Evolutionary conservation across 345 rosid genomes (phyloP).

Genomic region (Eucalyptus coolabah): DNA sequence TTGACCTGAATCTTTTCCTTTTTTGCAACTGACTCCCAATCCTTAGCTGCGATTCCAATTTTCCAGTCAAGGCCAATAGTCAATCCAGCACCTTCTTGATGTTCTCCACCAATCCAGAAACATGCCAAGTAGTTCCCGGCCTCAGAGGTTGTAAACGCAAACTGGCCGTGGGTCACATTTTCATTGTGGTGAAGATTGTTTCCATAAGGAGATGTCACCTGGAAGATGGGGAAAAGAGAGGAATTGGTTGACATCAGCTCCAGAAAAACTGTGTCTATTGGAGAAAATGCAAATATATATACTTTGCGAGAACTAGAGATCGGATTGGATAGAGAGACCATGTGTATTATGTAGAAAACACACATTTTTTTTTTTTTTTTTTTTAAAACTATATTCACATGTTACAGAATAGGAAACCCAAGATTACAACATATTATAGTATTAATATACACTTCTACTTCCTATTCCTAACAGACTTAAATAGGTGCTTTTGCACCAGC

Average conservation of each 20-base stretch:
- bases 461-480: neutral
- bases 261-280: neutral
- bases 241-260: neutral
- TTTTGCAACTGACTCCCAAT: conserved; percentile 93
- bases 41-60: conserved; percentile 82
- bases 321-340: neutral
- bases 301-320: neutral
- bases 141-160: conserved; percentile 71
- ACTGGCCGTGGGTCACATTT: conserved; percentile 51
- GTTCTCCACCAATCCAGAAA: conserved; percentile 43
- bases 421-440: neutral
- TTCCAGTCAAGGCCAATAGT: conserved; percentile 84
- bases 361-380: neutral
- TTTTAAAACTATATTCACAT: neutral
- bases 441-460: neutral
- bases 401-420: neutral
- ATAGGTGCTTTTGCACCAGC: neutral
- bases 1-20: conserved; percentile 76
- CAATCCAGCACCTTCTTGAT: conserved; percentile 10
- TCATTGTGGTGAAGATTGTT: conserved; percentile 53
- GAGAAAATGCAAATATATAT: neutral
- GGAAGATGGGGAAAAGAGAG: neutral
- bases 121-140: conserved; percentile 66
- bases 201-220: conserved; percentile 85
- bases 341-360: neutral